phyloP scores from a whole-genome alignment of 2,329 filamentous ascomycete genomes.

The Camillea tinctor region DNA sequence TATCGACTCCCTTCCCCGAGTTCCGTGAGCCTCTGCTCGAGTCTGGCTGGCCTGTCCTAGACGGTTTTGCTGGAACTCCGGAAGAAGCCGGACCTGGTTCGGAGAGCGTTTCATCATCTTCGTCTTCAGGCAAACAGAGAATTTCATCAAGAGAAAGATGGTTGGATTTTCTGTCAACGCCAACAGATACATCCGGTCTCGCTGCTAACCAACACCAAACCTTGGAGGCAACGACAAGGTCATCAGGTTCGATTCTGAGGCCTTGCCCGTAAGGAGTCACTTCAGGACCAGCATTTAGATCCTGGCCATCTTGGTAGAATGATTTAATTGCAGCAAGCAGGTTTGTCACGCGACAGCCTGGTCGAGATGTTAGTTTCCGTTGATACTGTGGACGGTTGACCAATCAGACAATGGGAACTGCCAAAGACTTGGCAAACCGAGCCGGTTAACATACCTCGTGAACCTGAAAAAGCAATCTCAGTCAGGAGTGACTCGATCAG shows the following conservation, averaged over 20 bases:
- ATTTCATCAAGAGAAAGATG: slow-evolving; percentile 40
- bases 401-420: slow-evolving; percentile 6
- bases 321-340: slow-evolving; percentile 27
- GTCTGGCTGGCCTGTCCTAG: neutral
- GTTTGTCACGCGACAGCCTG: slow-evolving; percentile 29
- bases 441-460: slow-evolving; percentile 36
- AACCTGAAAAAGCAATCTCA: slow-evolving; percentile 44
- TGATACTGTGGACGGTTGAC: neutral
- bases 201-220: slow-evolving; percentile 42
- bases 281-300: neutral
- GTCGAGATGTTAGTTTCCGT: slow-evolving; percentile 12
- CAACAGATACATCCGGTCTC: slow-evolving; percentile 41
- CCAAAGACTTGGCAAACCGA: neutral
- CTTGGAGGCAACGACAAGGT: slow-evolving; percentile 38
- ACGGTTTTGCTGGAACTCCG: neutral
- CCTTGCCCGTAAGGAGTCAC: neutral
- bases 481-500: slow-evolving; percentile 44
- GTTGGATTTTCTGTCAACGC: slow-evolving; percentile 35
- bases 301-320: slow-evolving; percentile 20
- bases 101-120: slow-evolving; percentile 5
- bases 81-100: neutral
- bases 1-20: neutral
- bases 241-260: slow-evolving; percentile 11
- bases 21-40: slow-evolving; percentile 1
- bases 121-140: slow-evolving; percentile 37